Base-by-base conservation (phyloP, 2,329 filamentous ascomycete species). In the Epichloe typhina region DNA sequence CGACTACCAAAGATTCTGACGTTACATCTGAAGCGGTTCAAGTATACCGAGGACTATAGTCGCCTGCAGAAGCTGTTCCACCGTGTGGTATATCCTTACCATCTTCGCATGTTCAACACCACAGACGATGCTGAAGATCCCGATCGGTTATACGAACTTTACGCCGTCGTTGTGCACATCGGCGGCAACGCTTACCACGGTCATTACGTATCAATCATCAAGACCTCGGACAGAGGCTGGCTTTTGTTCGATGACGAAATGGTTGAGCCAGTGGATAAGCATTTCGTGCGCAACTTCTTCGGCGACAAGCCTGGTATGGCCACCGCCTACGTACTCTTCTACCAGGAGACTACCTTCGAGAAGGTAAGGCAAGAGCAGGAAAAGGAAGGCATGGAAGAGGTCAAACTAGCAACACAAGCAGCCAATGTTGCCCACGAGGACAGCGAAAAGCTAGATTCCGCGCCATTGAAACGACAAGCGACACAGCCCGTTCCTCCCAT, bases 161-260 rank as follows among this genome's bases (percentile, higher is more conserved):
- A 98, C 62, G 93, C 91, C 0, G 90, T 98, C 3, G 89, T 98
- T 9, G 88, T 98, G 21, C 93, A 98, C 62, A 97, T 98, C 56
- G 93, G 93, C 49, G 89, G 89, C 46, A 94, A 95, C 21, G 91
- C 93, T 4, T 96, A 96, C 62, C 93, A 98, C 63, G 93, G 93
- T 4, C 93, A 98, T 66, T 98, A 98, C 60, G 89, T 98, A 35
- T 89, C 90, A 5, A 93, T 98, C 50, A 90, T 98, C 72, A 98
- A 98, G 69, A 97, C 93, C 0, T 84, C 94, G 62, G 93, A 97
- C 63, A 82, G 88, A 49, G 93, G 93, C 31, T 98, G 93, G 93
- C 72, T 98, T 41, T 71, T 98, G 5, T 98, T 98, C 59, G 93
- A 98, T 59, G 93, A 98, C 61, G 93, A 98, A 69, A 89, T 97